Evolutionary conservation across 257 asterid species (phyloP), one percentile per base, ranked within the genome.

Genomic region (Penstemon barbatus): DNA sequence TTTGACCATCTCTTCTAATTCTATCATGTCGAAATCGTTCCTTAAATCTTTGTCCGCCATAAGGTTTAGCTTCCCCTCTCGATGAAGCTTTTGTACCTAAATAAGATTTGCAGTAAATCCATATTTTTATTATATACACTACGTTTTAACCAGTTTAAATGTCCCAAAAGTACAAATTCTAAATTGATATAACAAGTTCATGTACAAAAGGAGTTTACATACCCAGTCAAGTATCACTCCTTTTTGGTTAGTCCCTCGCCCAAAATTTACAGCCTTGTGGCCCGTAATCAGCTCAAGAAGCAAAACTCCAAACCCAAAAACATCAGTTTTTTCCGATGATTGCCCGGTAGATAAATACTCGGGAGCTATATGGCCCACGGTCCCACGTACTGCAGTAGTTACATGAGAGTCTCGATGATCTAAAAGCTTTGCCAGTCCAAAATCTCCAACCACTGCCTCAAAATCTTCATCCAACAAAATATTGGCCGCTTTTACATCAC

Each of bases 401-500:
- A 92, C 98, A 40, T 92, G 98, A 66, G 98, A 86, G 57, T 92
- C 97, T 0, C 79, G 85, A 72, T 90, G 97, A 73, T 92, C 97
- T 82, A 92, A 78, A 11, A 92, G 96, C 85, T 92, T 89, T 7
- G 98, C 98, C 79, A 92, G 62, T 36, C 98, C 98, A 33, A 89
- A 92, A 80, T 92, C 98, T 42, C 98, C 98, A 19, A 92, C 97
- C 39, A 92, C 96, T 0, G 98, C 98, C 76, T 92, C 98, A 57
- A 92, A 92, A 68, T 92, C 98, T 63, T 92, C 97, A 40, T 92
- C 98, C 84, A 92, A 80, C 71, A 92, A 71, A 77, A 92, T 89
- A 74, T 92, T 92, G 73, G 97, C 98, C 1, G 98, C 98, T 77
- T 92, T 92, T 63, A 92, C 98, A 65, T 92, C 98, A 3, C 98